Evolutionary conservation across 495 filamentous ascomycete species (phyloP).

Genomic region (Aspergillus conjunctus): DNA sequence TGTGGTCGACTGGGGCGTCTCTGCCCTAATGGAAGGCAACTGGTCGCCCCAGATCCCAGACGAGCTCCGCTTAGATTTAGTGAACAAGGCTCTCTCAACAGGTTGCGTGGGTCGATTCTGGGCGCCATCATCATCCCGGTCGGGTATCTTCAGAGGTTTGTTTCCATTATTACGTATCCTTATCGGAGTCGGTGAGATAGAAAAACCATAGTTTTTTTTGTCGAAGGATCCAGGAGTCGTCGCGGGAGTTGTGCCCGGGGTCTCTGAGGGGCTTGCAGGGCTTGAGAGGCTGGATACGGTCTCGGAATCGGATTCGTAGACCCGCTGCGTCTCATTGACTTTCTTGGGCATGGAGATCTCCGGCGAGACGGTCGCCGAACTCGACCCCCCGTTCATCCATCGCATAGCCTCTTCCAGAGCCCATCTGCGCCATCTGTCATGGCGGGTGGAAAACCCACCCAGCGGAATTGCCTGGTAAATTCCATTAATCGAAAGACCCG

Average conservation of each 20-base stretch:
- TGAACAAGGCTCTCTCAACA: background rate
- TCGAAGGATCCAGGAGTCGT: background rate
- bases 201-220: background rate
- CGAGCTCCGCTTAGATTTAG: background rate
- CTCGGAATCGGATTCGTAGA: background rate
- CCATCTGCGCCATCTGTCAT: background rate
- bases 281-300: background rate
- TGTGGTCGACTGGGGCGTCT: background rate
- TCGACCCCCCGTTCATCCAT: background rate
- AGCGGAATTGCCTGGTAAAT: background rate
- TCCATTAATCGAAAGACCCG: background rate
- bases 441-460: background rate
- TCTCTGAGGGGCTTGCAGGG: background rate
- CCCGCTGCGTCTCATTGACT: background rate
- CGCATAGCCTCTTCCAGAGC: background rate
- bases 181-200: background rate
- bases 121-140: background rate
- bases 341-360: background rate
- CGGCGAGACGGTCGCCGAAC: background rate
- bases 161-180: background rate
- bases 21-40: background rate
- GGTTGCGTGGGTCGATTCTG: background rate
- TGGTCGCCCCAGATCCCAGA: background rate
- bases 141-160: background rate
- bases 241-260: background rate